Conservation (phyloP, 257 asterid species). For the Parsonsia alboflavescens region DNA sequence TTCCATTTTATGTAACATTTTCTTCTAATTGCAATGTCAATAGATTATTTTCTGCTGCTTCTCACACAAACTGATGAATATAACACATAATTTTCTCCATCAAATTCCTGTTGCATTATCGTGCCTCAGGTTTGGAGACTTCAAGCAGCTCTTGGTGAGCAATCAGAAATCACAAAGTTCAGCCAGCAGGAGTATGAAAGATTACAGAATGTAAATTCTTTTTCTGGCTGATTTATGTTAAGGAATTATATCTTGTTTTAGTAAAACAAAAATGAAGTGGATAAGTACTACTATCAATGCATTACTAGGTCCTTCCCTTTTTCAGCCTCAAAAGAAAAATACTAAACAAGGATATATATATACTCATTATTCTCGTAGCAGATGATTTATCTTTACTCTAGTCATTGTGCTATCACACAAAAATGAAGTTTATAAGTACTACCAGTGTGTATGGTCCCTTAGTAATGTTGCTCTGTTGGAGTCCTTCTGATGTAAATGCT, state of each 20-base stretch:
- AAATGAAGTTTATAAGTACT: neutral
- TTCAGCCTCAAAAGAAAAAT: neutral
- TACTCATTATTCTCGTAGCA: neutral
- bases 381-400: neutral
- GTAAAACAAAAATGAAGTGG: neutral
- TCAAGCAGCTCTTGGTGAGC: slow-evolving; percentile 99
- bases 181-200: slow-evolving; percentile 97
- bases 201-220: slow-evolving; percentile 69
- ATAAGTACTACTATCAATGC: neutral
- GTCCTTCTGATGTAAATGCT: neutral
- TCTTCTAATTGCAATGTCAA: neutral
- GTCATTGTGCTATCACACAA: neutral
- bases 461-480: neutral
- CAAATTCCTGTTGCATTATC: neutral
- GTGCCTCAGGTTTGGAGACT: slow-evolving; percentile 90
- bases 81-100: neutral
- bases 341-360: neutral
- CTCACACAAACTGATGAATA: neutral
- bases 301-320: neutral
- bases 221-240: neutral
- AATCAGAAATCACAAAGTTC: slow-evolving; percentile 84
- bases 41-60: neutral
- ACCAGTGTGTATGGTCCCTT: neutral
- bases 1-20: neutral
- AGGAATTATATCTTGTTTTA: neutral